phyloP scores from a whole-genome alignment of 768 basidiomycete genomes.

The Trametes meyenii region DNA sequence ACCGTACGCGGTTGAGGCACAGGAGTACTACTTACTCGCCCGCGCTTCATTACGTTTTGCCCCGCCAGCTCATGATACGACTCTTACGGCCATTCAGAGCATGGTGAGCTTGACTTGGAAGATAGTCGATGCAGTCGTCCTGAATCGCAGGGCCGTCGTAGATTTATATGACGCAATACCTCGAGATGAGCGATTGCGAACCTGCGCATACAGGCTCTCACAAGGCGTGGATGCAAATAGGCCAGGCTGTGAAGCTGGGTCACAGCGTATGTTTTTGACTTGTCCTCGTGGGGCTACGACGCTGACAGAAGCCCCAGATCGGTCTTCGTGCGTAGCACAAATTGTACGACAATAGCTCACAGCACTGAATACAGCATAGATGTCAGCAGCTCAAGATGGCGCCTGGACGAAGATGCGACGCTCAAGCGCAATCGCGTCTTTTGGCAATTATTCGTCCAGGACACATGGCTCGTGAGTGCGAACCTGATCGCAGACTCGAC shows the following conservation, averaged over 20 bases:
- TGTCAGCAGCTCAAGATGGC: conserved; percentile 62
- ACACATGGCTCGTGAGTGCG: conserved; percentile 57
- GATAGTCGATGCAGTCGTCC: conserved; percentile 7
- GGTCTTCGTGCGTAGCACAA: conserved; percentile 48
- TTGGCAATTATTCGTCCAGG: conserved; percentile 68
- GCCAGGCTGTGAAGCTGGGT: conserved; percentile 59
- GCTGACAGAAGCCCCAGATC: conserved; percentile 37
- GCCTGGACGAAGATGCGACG: conserved; percentile 47
- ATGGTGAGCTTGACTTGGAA: conserved; percentile 45
- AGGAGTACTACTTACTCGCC: conserved; percentile 65
- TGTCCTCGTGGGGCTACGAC: neutral
- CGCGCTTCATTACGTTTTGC: conserved; percentile 53
- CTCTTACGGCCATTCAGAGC: conserved; percentile 55
- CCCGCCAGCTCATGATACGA: conserved; percentile 52
- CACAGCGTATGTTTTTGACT: conserved; percentile 52
- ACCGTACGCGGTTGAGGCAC: conserved; percentile 54
- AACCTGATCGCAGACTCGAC: neutral
- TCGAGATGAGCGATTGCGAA: conserved; percentile 58
- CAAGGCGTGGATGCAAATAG: conserved; percentile 58
- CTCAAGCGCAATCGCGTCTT: conserved; percentile 59
- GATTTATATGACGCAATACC: conserved; percentile 49
- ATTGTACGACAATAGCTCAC: no score
- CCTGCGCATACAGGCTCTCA: conserved; percentile 44
- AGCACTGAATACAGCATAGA: conserved; percentile 42
- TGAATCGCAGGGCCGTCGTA: conserved; percentile 38